Conservation (phyloP, 768 basidiomycete species). For the Lanmaoa pseudosensibilis region DNA sequence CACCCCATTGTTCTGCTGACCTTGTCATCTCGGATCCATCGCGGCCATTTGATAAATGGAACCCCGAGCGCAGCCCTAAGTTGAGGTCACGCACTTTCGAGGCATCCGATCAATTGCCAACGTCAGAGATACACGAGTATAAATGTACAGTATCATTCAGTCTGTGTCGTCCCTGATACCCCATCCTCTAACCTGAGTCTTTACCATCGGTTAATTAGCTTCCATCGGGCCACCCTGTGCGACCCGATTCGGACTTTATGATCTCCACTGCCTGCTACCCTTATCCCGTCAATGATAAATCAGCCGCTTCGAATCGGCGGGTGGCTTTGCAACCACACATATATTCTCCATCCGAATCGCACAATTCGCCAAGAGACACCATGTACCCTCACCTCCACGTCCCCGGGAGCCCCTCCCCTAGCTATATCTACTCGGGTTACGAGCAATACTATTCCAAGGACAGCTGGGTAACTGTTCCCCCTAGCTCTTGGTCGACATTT, state of each 20-base stretch:
- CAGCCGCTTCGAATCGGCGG: slow-evolving; percentile 23
- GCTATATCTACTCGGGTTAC: slow-evolving; percentile 22
- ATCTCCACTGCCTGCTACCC: slow-evolving; percentile 33
- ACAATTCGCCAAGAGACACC: slow-evolving; percentile 17
- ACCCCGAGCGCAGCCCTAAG: slow-evolving; percentile 31
- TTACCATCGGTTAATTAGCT: slow-evolving; percentile 20
- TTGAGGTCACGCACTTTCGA: slow-evolving; percentile 28
- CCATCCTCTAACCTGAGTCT: slow-evolving; percentile 17
- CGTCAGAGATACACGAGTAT: slow-evolving; percentile 32
- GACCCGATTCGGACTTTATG: slow-evolving; percentile 31
- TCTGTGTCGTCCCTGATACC: slow-evolving; percentile 30
- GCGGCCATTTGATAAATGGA: slow-evolving; percentile 37
- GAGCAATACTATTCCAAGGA: slow-evolving; percentile 27
- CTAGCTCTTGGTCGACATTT: slow-evolving; percentile 23
- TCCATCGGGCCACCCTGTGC: slow-evolving; percentile 16
- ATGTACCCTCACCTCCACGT: slow-evolving; percentile 31
- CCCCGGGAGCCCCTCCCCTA: slow-evolving; percentile 21
- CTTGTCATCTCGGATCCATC: slow-evolving; percentile 26
- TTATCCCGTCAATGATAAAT: slow-evolving; percentile 26
- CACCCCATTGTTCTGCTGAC: slow-evolving; percentile 26
- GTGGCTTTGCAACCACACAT: slow-evolving; percentile 29
- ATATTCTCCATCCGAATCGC: slow-evolving; percentile 32
- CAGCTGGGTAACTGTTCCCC: slow-evolving; percentile 9
- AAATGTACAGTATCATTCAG: slow-evolving; percentile 28
- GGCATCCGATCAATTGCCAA: slow-evolving; percentile 34